Conservation (phyloP, 1,139 yeast species). For the Scheffersomyces segobiensis region DNA sequence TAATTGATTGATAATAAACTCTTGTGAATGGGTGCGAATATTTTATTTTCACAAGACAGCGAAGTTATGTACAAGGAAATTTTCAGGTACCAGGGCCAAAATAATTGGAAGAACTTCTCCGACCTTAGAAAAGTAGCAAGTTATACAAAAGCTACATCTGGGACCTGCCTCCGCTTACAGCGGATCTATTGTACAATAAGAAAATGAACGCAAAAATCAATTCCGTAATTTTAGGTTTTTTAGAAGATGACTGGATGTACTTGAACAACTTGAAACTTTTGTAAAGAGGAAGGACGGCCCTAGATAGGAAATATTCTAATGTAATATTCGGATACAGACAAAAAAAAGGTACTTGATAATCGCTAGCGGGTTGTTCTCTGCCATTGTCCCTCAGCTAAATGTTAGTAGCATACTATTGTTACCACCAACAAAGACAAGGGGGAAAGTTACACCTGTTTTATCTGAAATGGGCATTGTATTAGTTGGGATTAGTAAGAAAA, state of each 20-base stretch:
- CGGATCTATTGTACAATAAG: not conserved
- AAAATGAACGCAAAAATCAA: not conserved
- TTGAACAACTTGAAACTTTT: not conserved
- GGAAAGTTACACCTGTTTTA: not conserved
- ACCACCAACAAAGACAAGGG: not conserved
- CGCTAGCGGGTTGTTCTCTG: not conserved
- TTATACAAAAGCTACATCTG: not conserved
- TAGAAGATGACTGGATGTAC: not conserved
- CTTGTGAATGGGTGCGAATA: not conserved
- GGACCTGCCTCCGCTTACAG: not conserved
- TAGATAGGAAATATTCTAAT: not conserved
- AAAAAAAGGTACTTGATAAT: not conserved
- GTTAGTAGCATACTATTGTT: not conserved
- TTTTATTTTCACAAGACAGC: not conserved
- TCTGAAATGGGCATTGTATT: not conserved
- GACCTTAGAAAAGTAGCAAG: not conserved
- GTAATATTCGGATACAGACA: not conserved
- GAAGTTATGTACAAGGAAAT: not conserved
- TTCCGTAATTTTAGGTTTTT: not conserved
- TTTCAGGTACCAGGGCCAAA: not conserved
- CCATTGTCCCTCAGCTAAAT: not conserved
- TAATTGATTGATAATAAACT: not conserved
- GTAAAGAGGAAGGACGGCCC: not conserved
- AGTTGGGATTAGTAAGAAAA: not conserved
- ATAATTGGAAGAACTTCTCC: not conserved